Evolutionary conservation across 257 asterid species (phyloP), one percentile per base, ranked within the genome.

Genomic region (Solanum ossicruentum): DNA sequence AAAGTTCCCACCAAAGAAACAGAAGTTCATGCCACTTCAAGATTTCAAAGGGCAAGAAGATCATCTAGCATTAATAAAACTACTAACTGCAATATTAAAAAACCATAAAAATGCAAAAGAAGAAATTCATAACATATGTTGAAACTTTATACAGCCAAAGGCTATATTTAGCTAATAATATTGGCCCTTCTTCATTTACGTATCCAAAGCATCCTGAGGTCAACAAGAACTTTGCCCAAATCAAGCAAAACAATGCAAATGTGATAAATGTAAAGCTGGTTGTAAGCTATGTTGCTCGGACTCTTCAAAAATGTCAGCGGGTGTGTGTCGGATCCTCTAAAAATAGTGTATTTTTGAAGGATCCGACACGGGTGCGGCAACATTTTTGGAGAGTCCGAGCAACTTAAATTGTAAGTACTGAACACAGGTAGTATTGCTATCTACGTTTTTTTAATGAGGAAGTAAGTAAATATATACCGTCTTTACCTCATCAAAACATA

Each of bases 401-500:
- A 32, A 32, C 36, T 32, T 32, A 32, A 32, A 3, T 12, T n/a
- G 81, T 47, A 47, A 73, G 41, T 47, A 73, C 58, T 73, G 60
- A 21, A 73, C 41, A 21, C 41, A 12, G 4, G 49, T 0, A 47
- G 20, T n/a, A 73, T 12, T 5, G 60, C 21, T 73, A 47, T 47
- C 60, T 21, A 73, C 13, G 17, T 10, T 15, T 12, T 47, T 49
- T 73, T 26, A 47, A 77, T 16, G 47, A 51, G 82, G 82, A 49
- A 47, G 41, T 72, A 43, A 72, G 80, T 73, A 73, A 47, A 73
- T 73, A 47, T 73, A 21, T 73, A 73, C 60, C 41, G 4, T 21
- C 41, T 73, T 73, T 47, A 73, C 81, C 71, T 43, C 43, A 16
- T 84, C 75, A 93, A 52, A 91, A 91, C 93, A 92, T 87, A 84